Evolutionary conservation across 495 filamentous ascomycete genomes (phyloP), one percentile per base, ranked within the genome.

Genomic region (Talaromyces wortmannii): DNA sequence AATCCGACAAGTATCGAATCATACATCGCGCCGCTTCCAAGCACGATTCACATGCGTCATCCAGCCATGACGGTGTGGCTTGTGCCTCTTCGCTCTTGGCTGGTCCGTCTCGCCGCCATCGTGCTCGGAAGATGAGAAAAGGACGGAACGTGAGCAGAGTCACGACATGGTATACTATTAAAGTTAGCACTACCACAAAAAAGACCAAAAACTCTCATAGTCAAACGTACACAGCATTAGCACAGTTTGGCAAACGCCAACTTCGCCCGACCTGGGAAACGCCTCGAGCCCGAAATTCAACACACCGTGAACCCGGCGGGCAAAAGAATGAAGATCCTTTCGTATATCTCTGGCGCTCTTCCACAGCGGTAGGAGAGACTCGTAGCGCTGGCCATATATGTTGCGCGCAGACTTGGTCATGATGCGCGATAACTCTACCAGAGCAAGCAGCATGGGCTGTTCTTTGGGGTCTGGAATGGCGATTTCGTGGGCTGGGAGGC

Each of bases 321-420:
- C 69, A 30, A 63, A 69, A 0, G 54, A 52, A 6, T 67, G 68
- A 50, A 71, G 60, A 11, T 76, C 70, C 23, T 69, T 62, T 4
- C 56, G 47, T 10, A 77, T 74, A 1, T 69, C 72, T 30, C 67
- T 61, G 5, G 74, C 71, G 12, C 70, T 65, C 42, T 59, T 66
- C 70, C 72, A 77, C 71, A 77, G 72, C 7, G 74, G 67, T 30
- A 75, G 51, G 10, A 77, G 51, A 10, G 74, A 77, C 7, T 75
- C 74, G 52, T 74, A 69, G 10, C 62, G 61, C 50, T 63, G 65
- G 8, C 67, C 65, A 42, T 75, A 77, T 13, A 77, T 72, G 48
- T 74, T 65, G 7, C 67, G 61, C 0, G 66, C 61, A 5, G 70
- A 69, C 0, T 70, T 64, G 33, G 65, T 58, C 3, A 74, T 69